Base-by-base conservation (phyloP, 2,329 filamentous ascomycete genomes). In the Leptoxyphium fumago region DNA sequence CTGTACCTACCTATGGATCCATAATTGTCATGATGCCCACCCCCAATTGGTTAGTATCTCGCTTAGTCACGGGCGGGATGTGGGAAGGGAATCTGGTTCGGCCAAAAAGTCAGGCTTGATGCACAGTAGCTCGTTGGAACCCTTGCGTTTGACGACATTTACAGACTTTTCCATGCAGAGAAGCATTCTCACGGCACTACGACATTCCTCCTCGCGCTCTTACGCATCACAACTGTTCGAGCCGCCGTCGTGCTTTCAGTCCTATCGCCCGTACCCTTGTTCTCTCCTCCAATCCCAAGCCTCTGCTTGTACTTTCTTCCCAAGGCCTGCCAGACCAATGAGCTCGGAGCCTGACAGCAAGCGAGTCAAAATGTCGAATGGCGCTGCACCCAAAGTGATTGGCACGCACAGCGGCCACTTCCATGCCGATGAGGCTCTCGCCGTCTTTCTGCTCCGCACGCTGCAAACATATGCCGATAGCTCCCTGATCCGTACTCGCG, bases 371-470 rank as follows among this genome's bases (percentile, higher is more conserved):
- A 84, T 81, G 55, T 72, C 76, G 49, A 66, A 69, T 49, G 48
- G 48, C 43, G 48, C 48, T 46, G 46, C 46, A 17, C 38, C 38
- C 5, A 64, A 64, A 51, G 67, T 78, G 54, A 93, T 95, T 61
- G 91, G 88, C 60, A 98, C 91, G 28, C 91, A 98, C 75, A 95
- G 82, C 68, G 91, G 91, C 54, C 87, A 95, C 72, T 98, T 98
- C 75, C 91, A 98, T 70, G 91, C 91, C 63, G 91, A 98, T 65
- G 91, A 98, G 70, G 89, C 91, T 48, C 78, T 98, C 38, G 91
- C 91, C 46, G 88, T 98, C 51, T 87, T 94, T 72, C 86, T 98
- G 73, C 83, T 98, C 54, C 86, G 87, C 52, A 76, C 83, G 45
- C 82, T 96, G 14, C 89, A 91, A 17, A 69, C 80, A 46, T 98